phyloP scores from a whole-genome alignment of 768 basidiomycete species.

The Paxillus rubicundulus region DNA sequence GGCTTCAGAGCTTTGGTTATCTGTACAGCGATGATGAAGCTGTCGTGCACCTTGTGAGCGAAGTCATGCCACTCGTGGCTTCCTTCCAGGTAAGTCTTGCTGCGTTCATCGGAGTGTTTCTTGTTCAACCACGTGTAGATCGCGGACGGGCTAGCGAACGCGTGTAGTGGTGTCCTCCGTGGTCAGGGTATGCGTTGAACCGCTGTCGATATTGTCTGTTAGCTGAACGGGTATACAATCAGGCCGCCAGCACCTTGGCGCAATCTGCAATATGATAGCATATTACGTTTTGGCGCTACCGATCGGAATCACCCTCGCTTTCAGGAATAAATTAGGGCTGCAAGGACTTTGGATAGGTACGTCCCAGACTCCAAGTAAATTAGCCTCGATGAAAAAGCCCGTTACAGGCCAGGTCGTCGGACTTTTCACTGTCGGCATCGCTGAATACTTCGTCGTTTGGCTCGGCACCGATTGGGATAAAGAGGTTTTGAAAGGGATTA shows the following conservation, averaged over 20 bases:
- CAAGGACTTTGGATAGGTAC: constrained; percentile 52
- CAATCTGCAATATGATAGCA: constrained; percentile 68
- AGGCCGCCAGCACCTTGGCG: constrained; percentile 68
- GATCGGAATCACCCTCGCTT: constrained; percentile 51
- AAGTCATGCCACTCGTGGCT: constrained; percentile 53
- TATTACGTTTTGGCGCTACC: constrained; percentile 56
- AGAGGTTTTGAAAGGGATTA: constrained; percentile 41
- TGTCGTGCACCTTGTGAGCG: constrained; percentile 48
- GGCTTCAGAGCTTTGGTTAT: constrained; percentile 53
- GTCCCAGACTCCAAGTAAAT: neutral
- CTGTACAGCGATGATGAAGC: constrained; percentile 63
- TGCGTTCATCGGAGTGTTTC: neutral
- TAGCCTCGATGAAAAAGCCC: constrained; percentile 9
- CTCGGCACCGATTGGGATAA: constrained; percentile 48
- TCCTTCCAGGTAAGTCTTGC: constrained; percentile 44
- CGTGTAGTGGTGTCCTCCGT: constrained; percentile 49
- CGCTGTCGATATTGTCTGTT: no score
- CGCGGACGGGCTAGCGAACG: constrained; percentile 50
- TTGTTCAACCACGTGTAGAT: constrained; percentile 30
- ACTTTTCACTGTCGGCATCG: constrained; percentile 65
- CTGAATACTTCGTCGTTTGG: constrained; percentile 64
- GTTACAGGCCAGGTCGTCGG: constrained; percentile 66
- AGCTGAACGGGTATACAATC: constrained; percentile 8
- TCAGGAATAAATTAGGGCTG: constrained; percentile 42
- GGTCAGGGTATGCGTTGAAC: constrained; percentile 38